Base-by-base conservation (phyloP, 202 grass and related monocot species). In the Schoenoplectus tabernaemontani region DNA sequence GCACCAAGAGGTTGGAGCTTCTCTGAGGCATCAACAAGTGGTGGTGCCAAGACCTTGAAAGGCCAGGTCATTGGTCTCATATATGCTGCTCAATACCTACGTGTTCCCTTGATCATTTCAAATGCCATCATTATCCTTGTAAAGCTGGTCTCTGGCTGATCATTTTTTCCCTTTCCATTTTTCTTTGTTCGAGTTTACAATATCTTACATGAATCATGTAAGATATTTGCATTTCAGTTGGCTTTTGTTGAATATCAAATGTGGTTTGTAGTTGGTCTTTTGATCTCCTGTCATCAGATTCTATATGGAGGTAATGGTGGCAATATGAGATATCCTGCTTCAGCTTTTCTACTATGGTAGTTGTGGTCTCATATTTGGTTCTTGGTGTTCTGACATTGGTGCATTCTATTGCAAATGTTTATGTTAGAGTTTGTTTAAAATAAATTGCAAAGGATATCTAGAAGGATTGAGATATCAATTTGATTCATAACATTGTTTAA, bases 51-150 rank as follows among this genome's bases (percentile, higher is more conserved):
- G 83, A 86, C 84, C 2, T 69, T 95, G 60, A 99, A 95, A 83
- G 96, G 92, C 17, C 92, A 95, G 85, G 85, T 99, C 1, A 88
- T 95, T 11, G 90, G 96, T 36, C 88, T 99, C 57, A 93, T 99
- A 80, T 95, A 93, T 24, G 92, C 91, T 38, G 92, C 85, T 2
- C 91, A 99, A 57, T 99, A 91, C 61, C 62, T 99, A 58, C 85
- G 88, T 64, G 79, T 99, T 88, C 92, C 92, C 15, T 83, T 99
- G 82, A 93, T 92, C 86, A 78, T 88, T 36, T 81, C 93, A 73
- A 95, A 95, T 86, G 87, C 85, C 78, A 81, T 95, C 74, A 86
- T 75, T 82, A 90, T 94, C 69, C 74, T 94, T 82, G 78, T 98
- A 47, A 98, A 98, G 63, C 64, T 98, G 67, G 69, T 98, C 82